Percentiles rank a stretch among this genome's conserved stretches.
Conservation (phyloP, 2,329 filamentous ascomycete genomes). For the Diplodia intermedia region DNA sequence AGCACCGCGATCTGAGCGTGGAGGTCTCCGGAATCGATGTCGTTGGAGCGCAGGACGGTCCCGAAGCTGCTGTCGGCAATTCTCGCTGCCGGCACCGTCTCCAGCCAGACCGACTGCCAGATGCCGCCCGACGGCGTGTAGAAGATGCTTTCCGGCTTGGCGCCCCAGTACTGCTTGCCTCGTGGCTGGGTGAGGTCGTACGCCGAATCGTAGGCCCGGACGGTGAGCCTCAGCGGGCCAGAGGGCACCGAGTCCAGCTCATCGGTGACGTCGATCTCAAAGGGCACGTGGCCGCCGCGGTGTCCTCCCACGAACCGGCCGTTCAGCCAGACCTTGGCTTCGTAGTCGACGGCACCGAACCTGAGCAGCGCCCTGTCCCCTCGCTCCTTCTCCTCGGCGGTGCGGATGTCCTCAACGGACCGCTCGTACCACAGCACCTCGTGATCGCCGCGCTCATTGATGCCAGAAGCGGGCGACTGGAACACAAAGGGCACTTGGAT, state of each 20-base stretch:
- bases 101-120: conserved; percentile 65
- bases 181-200: conserved; percentile 69
- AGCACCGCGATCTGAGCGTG: conserved; percentile 59
- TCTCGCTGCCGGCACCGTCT: conserved; percentile 60
- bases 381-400: conserved; percentile 49
- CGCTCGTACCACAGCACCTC: conserved; percentile 73
- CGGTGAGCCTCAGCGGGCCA: conserved; percentile 51
- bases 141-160: conserved; percentile 66
- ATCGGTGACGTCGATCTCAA: conserved; percentile 64
- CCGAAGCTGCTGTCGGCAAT: conserved; percentile 65
- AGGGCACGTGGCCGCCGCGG: conserved; percentile 65
- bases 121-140: conserved; percentile 65
- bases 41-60: conserved; percentile 63
- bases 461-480: conserved; percentile 68
- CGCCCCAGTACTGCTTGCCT: conserved; percentile 72
- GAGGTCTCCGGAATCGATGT: conserved; percentile 61
- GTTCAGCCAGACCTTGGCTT: conserved; percentile 64
- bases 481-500: conserved; percentile 72
- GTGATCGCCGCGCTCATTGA: conserved; percentile 67
- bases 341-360: conserved; percentile 69
- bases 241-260: conserved; percentile 37
- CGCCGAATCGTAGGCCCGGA: conserved; percentile 69
- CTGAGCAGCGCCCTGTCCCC: conserved; percentile 57
- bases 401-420: conserved; percentile 58
- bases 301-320: conserved; percentile 62